Evolutionary conservation across 768 basidiomycete genomes (phyloP), one percentile per base, ranked within the genome.

Genomic region (Hericium coralloides): DNA sequence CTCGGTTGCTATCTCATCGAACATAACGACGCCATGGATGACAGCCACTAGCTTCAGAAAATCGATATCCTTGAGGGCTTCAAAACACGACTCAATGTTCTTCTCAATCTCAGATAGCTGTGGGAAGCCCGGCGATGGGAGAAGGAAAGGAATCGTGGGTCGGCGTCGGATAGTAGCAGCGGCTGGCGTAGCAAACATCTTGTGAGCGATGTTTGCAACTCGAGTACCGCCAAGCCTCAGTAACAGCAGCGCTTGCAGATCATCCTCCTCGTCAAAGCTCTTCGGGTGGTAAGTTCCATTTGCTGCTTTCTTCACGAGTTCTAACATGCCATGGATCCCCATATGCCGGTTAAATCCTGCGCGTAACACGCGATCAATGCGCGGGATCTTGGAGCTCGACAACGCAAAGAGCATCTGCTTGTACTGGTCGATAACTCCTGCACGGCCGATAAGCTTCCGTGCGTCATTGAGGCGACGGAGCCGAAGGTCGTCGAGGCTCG

Each of bases 321-420:
- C 18, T 1, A 58, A 45, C 12, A 58, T 49, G 15, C 37, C 17
- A 14, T 17, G 17, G 4, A 52, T 25, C 9, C 50, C 12, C 6
- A 36, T 20, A 0, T 25, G 7, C 1, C 22, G 23, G 9, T 6
- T 18, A 2, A 38, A 14, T 1, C 45, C 37, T 2, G 49, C 47
- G 2, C n/a, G 38, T 2, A 58, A 18, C 1, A 58, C 22, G 0
- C n/a, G 25, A 5, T 58, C 47, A 7, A 58, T 4, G 0, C 18
- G 45, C 17, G 43, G 52, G 8, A 53, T n/a, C 7, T 12, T 36
- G 17, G 18, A 10, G 1, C 17, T 38, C 3, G 52, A 48, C 12
- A 58, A 5, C 3, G 57, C 57, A 14, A 58, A 4, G 1, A 58
- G 4, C 17, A 53, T n/a, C 6, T 58, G 26, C 6, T 49, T 37